Evolutionary conservation across 2,329 filamentous ascomycete genomes (phyloP).

Genomic region (Botryotinia calthae): DNA sequence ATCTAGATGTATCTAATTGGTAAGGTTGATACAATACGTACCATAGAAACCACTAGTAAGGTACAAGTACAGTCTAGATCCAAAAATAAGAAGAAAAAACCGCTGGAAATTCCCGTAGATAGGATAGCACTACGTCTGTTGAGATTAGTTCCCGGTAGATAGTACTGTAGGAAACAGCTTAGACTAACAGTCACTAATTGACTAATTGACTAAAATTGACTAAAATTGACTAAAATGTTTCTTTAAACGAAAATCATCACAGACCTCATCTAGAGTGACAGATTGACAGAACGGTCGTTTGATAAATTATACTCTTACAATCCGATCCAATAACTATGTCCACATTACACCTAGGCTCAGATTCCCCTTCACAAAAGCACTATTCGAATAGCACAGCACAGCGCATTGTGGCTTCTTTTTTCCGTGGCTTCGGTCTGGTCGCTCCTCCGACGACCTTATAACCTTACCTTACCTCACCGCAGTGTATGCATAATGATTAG

Average conservation of each 20-base stretch:
- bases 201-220: neutral
- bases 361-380: neutral
- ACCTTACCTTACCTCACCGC: conserved; percentile 12
- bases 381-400: neutral
- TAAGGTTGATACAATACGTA: neutral
- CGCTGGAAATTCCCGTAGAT: neutral
- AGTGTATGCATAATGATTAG: conserved; percentile 19
- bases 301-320: neutral
- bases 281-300: conserved; percentile 5
- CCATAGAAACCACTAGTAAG: neutral
- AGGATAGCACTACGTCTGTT: neutral
- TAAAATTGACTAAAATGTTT: conserved; percentile 4
- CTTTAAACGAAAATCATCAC: conserved; percentile 8
- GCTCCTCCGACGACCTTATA: neutral
- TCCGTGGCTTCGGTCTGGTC: conserved; percentile 11
- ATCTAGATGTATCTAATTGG: neutral
- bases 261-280: conserved; percentile 10
- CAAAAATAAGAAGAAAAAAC: neutral
- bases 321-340: neutral
- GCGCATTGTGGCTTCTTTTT: conserved; percentile 11
- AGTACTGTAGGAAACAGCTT: neutral
- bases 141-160: conserved; percentile 9
- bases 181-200: neutral
- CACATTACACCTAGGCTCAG: neutral
- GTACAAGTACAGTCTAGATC: conserved; percentile 3